Base-by-base conservation (phyloP, 2,329 filamentous ascomycete genomes). In the Pseudocercospora vitis region DNA sequence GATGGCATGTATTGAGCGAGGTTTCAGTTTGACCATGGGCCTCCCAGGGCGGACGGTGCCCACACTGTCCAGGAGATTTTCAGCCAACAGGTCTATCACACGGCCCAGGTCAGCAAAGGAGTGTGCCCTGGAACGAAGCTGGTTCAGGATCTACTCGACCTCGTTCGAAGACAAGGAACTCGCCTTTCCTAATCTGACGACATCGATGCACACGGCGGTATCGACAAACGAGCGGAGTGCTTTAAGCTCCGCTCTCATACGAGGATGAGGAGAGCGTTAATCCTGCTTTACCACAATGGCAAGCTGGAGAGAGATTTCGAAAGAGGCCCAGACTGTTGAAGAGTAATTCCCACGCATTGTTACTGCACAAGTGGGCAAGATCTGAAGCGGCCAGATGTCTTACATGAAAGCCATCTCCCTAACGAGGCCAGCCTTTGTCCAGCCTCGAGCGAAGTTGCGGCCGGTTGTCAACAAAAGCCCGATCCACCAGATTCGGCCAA, bases 401-500 rank as follows among this genome's bases (percentile, higher is more conserved):
- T 50, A 65, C 59, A 62, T 64, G 44, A 59, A 60, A 48, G 70
- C 64, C 68, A 72, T 72, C 60, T 73, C 70, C 23, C 71, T 65
- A 1, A 74, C 71, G 31, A 75, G 58, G 0, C 72, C 71, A 28
- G 71, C 68, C 49, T 71, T 70, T 1, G 74, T 71, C 73, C 73
- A 75, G 2, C 73, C 73, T 35, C 73, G 63, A 3, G 73, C 73
- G 50, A 76, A 75, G 35, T 73, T 72, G 29, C 73, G 66, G 0
- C 74, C 74, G 14, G 65, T 73, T 23, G 71, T 68, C 50, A 75
- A 57, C 2, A 76, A 50, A 9, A 74, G 61, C 2, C 49, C 47
- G 8, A 74, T 64, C 73, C 73, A 76, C 73, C 74, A 76, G 1
- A 68, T 35, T 28, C 74, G 61, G 1, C 73, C 73, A 28, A 74